Percentiles rank a stretch among this genome's conserved stretches.
phyloP scores from a whole-genome alignment of 352 stramenopile genomes.

The Pythium plurisporium region DNA sequence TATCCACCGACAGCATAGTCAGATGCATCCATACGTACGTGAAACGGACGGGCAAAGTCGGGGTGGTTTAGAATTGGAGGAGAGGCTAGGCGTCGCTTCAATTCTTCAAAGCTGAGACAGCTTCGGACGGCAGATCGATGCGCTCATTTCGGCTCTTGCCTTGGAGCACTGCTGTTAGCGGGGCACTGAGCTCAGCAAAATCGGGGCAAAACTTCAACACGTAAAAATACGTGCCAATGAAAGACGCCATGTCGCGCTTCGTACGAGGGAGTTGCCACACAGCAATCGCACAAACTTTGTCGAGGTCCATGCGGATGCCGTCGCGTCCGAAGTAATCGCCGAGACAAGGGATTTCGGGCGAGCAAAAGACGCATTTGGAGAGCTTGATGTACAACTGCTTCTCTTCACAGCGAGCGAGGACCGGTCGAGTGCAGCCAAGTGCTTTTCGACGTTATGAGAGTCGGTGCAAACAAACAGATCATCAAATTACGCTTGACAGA shows the following conservation, averaged over 20 bases:
- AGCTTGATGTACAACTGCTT: constrained; percentile 26
- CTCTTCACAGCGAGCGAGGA: constrained; percentile 12
- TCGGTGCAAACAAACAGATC: constrained; percentile 28
- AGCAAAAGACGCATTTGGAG: constrained; percentile 24
- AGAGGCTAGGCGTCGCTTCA: constrained; percentile 1
- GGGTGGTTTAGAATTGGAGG: background rate
- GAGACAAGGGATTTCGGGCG: constrained; percentile 24
- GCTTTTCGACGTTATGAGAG: constrained; percentile 5
- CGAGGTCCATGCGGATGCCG: constrained; percentile 12
- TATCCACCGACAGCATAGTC: constrained; percentile 13
- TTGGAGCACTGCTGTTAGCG: constrained; percentile 1
- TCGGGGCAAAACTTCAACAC: constrained; percentile 11
- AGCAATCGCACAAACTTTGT: constrained; percentile 10
- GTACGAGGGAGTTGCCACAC: constrained; percentile 13
- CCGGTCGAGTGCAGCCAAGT: constrained; percentile 13
- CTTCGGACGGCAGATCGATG: background rate
- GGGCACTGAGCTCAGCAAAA: constrained; percentile 13
- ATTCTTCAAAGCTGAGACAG: constrained; percentile 1
- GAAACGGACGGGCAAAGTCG: constrained; percentile 2
- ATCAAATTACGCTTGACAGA: constrained; percentile 22
- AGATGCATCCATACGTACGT: constrained; percentile 7
- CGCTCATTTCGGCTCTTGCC: background rate
- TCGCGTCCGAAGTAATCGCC: constrained; percentile 22
- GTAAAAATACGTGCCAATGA: constrained; percentile 14
- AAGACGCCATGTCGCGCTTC: constrained; percentile 9